Evolutionary conservation across 495 filamentous ascomycete genomes (phyloP).

Genomic region (Lichenothelia convexa): DNA sequence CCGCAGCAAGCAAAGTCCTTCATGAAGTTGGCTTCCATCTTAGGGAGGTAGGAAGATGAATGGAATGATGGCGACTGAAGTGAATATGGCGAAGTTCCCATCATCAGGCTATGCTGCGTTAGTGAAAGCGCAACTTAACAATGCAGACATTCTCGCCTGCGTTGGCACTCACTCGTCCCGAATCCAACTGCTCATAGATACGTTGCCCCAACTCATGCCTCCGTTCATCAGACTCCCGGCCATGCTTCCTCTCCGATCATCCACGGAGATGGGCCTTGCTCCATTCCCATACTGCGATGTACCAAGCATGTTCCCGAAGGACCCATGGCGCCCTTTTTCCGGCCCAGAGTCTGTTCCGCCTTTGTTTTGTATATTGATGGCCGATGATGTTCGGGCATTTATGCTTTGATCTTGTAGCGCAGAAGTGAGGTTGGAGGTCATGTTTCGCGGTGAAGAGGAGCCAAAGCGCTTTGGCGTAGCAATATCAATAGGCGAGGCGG

Average conservation of each 20-base stretch:
- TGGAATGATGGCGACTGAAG: constrained; percentile 92
- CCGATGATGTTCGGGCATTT: constrained; percentile 10
- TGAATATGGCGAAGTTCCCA: constrained; percentile 77
- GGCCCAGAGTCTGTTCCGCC: constrained; percentile 30
- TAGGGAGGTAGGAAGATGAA: constrained; percentile 92
- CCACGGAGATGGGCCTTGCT: constrained; percentile 73
- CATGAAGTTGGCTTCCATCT: constrained; percentile 95
- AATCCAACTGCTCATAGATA: constrained; percentile 92
- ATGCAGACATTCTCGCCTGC: not conserved
- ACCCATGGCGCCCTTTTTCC: constrained; percentile 52
- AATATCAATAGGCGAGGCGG: constrained; percentile 49
- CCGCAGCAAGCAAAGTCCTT: constrained; percentile 89
- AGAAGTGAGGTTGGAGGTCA: constrained; percentile 44
- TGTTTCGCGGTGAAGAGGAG: constrained; percentile 43
- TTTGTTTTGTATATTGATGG: constrained; percentile 13
- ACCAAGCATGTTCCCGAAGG: constrained; percentile 34
- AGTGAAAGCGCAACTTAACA: constrained; percentile 9
- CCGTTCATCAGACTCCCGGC: constrained; percentile 71
- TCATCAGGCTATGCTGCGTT: constrained; percentile 58
- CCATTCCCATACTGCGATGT: constrained; percentile 45
- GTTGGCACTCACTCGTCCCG: constrained; percentile 74
- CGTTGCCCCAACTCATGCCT: constrained; percentile 97
- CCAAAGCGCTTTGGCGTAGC: constrained; percentile 36
- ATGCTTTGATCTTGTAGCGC: constrained; percentile 35
- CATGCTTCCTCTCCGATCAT: constrained; percentile 68